These are phyloP conservation scores for Fusarium succisae DNA, from an alignment of 2,329 filamentous ascomycete genomes.

Conservation along the genomic window DNA sequence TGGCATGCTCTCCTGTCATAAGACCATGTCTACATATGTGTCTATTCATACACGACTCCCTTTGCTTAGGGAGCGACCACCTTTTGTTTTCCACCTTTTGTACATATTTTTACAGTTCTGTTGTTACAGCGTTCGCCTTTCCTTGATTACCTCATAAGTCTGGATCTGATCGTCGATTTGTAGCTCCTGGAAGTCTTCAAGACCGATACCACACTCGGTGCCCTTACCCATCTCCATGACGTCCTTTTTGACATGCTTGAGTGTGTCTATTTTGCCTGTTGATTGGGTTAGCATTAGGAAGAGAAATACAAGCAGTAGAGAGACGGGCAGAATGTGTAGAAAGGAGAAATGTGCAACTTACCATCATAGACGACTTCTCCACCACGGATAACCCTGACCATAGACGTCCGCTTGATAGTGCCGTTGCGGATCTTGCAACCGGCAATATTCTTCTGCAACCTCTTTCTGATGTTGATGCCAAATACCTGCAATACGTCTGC, in stretches of 20 bases:
- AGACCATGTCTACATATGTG: constrained; percentile 12
- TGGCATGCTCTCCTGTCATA: constrained; percentile 4
- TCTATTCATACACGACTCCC: constrained; percentile 24
- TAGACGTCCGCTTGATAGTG: constrained; percentile 67
- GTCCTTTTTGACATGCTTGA: constrained; percentile 95
- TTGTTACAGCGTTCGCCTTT: constrained; percentile 69
- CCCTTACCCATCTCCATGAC: constrained; percentile 90
- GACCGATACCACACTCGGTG: constrained; percentile 90
- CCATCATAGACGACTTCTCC: constrained; percentile 82
- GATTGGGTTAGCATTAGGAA: neutral
- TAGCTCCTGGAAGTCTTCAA: constrained; percentile 82
- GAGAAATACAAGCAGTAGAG: neutral
- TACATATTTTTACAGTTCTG: constrained; percentile 33
- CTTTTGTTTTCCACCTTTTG: constrained; percentile 15
- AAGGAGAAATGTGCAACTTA: constrained; percentile 58
- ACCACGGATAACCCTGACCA: constrained; percentile 76
- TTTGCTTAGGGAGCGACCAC: neutral
- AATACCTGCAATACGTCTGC: constrained; percentile 87
- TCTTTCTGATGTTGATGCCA: constrained; percentile 80
- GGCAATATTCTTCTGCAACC: constrained; percentile 78
- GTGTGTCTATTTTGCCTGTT: constrained; percentile 77
- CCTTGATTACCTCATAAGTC: constrained; percentile 80
- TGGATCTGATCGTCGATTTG: constrained; percentile 86
- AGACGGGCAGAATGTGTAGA: neutral
- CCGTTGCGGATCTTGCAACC: constrained; percentile 91